Conservation (phyloP, 2,329 filamentous ascomycete genomes). For the Rutstroemia sp. region DNA sequence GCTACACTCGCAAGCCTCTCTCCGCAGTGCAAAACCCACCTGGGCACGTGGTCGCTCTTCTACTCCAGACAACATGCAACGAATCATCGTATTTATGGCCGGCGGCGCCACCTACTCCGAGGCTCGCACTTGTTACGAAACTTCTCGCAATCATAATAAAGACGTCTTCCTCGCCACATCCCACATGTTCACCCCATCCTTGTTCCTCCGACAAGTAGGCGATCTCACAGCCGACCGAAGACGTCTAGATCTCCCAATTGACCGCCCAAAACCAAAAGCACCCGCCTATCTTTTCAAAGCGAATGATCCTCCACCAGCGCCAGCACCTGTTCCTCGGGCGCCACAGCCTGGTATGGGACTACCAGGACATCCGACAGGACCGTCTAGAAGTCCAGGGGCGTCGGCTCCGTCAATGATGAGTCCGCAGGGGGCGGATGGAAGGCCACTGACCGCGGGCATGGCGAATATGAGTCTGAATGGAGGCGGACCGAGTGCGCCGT, state of each 20-base stretch:
- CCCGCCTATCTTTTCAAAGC: slow-evolving; percentile 82
- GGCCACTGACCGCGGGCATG: not conserved
- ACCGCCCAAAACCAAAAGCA: slow-evolving; percentile 71
- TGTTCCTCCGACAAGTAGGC: slow-evolving; percentile 76
- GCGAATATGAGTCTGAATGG: slow-evolving; percentile 5
- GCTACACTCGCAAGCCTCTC: slow-evolving; percentile 58
- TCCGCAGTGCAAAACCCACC: slow-evolving; percentile 86
- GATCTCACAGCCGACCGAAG: slow-evolving; percentile 72
- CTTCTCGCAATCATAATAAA: slow-evolving; percentile 62
- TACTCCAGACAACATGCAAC: slow-evolving; percentile 74
- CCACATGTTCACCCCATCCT: slow-evolving; percentile 82
- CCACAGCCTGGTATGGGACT: not conserved
- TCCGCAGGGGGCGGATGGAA: not conserved
- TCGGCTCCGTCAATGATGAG: slow-evolving; percentile 3
- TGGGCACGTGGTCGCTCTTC: slow-evolving; percentile 81
- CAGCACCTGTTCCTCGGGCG: slow-evolving; percentile 20
- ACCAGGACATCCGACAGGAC: not conserved
- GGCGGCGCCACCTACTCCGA: slow-evolving; percentile 94
- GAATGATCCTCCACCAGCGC: slow-evolving; percentile 45
- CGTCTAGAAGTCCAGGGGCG: slow-evolving; percentile 2
- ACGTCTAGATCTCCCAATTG: slow-evolving; percentile 71
- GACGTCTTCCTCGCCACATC: slow-evolving; percentile 86
- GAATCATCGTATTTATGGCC: slow-evolving; percentile 89
- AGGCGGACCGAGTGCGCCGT: not conserved
- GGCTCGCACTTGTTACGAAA: slow-evolving; percentile 80